Evolutionary conservation across 768 basidiomycete genomes (phyloP).

Genomic region (Leccinum pellstonianum): DNA sequence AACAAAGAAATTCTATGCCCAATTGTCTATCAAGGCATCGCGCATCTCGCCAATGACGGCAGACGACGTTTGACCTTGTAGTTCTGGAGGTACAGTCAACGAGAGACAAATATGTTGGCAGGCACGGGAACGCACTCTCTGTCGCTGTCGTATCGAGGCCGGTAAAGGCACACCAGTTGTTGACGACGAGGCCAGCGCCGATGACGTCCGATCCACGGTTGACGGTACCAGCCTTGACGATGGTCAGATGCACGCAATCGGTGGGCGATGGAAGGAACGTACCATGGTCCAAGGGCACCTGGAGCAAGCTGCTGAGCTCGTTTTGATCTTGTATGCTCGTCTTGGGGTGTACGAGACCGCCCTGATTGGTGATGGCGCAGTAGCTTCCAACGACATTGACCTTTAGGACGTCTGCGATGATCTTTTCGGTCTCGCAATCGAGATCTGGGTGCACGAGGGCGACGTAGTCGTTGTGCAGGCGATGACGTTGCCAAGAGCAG

Average conservation of each 20-base stretch:
- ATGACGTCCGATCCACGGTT: constrained; percentile 98
- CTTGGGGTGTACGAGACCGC: constrained; percentile 96
- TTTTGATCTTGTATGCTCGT: constrained; percentile 98
- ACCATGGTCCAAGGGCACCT: constrained; percentile 86
- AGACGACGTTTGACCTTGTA: constrained; percentile 79
- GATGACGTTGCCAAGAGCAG: constrained; percentile 97
- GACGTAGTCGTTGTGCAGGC: constrained; percentile 95
- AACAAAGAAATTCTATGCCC: constrained; percentile 48
- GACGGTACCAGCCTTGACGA: constrained; percentile 85
- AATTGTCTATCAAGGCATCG: constrained; percentile 88
- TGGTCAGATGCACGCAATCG: not conserved
- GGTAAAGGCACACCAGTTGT: constrained; percentile 99
- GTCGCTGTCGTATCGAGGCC: constrained; percentile 99
- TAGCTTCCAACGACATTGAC: constrained; percentile 97
- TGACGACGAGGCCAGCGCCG: constrained; percentile 96
- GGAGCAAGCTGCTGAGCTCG: constrained; percentile 89
- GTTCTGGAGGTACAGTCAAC: constrained; percentile 46
- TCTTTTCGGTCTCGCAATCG: constrained; percentile 98
- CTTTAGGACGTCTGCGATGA: constrained; percentile 99
- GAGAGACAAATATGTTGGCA: not conserved
- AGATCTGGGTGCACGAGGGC: constrained; percentile 98
- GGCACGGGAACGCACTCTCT: constrained; percentile 67
- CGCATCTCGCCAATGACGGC: constrained; percentile 92
- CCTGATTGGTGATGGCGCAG: constrained; percentile 94
- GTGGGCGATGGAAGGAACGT: constrained; percentile 33